Base-by-base conservation (phyloP, 192 early-diverging fungal species). In the Backusella parvicylindrica region DNA sequence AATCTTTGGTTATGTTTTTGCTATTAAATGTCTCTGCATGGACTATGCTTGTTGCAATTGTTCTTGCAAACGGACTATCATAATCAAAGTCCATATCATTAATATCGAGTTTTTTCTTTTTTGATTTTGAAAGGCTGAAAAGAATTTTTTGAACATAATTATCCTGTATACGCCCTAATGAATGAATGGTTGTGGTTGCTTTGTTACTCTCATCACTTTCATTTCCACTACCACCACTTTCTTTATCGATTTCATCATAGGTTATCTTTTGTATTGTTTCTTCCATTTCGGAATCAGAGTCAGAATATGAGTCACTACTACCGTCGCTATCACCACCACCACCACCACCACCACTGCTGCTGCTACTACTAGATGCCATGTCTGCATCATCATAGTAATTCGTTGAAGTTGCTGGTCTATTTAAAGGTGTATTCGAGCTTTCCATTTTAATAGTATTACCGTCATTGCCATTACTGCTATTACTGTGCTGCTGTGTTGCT, bases 61-160 rank as follows among this genome's bases (percentile, higher is more conserved):
- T 70, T 15, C 47, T 53, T 15, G 73, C 36, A 72, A 82, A 82
- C 0, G 81, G 81, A 28, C 40, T 71, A 56, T 76, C 77, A 31
- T 79, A 82, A 32, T 76, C 79, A 15, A 75, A 38, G 13, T 9
- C n/a, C 2, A 68, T 38, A 0, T 68, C 18, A 11, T 78, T 63
- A 1, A 64, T 40, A 3, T 33, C 36, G 12, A 73, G n/a, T 32
- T 30, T n/a, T 6, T 64, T 41, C 26, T 65, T 73, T 36, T 63
- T 40, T 18, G 35, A 40, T 9, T 47, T 41, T 31, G 16, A 18
- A 7, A 28, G n/a, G 13, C 28, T 47, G 15, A 28, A 41, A 37
- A 70, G 41, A 31, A 70, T 1, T 28, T 16, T 37, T 21, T 41
- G 37, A 1, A 70, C 38, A 21, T 30, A 70, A 2, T 23, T 43